Evolutionary conservation across 2,329 filamentous ascomycete genomes (phyloP), one percentile per base, ranked within the genome.

Genomic region (Alternaria brassicae): DNA sequence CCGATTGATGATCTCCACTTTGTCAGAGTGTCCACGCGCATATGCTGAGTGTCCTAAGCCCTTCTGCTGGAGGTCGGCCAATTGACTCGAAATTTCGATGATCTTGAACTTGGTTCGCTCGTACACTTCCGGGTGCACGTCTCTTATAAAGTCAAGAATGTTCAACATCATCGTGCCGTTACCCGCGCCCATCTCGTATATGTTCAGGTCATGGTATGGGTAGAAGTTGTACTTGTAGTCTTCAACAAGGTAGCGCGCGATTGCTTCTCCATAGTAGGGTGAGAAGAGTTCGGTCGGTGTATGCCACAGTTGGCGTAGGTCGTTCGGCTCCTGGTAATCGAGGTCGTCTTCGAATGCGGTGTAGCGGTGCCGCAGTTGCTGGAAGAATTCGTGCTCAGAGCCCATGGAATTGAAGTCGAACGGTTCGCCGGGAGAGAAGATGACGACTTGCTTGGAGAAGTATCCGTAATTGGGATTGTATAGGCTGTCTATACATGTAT

Each of bases 151-250:
- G 82, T 99, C 94, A 62, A 99, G 85, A 58, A 99, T 93, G 78
- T 99, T 99, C 75, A 95, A 85, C 95, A 99, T 99, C 75, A 99
- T 86, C 0, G 96, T 99, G 63, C 95, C 95, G 72, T 97, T 94
- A 70, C 95, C 95, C 37, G 95, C 95, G 52, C 95, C 95, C 91
- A 99, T 96, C 78, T 99, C 95, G 85, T 97, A 99, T 77, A 99
- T 96, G 71, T 96, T 91, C 52, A 99, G 86, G 79, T 99, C 95
- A 79, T 97, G 89, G 82, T 98, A 97, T 2, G 95, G 95, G 77
- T 95, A 98, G 56, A 92, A 87, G 42, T 91, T 92, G 76, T 97
- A 87, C 76, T 95, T 93, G 85, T 99, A 99, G 81, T 99, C 97
- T 67, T 92, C 89, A 67, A 98, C 89, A 42, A 99, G 87, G 78